phyloP scores from a whole-genome alignment of 768 basidiomycete species.

The Trametopsis cervina region DNA sequence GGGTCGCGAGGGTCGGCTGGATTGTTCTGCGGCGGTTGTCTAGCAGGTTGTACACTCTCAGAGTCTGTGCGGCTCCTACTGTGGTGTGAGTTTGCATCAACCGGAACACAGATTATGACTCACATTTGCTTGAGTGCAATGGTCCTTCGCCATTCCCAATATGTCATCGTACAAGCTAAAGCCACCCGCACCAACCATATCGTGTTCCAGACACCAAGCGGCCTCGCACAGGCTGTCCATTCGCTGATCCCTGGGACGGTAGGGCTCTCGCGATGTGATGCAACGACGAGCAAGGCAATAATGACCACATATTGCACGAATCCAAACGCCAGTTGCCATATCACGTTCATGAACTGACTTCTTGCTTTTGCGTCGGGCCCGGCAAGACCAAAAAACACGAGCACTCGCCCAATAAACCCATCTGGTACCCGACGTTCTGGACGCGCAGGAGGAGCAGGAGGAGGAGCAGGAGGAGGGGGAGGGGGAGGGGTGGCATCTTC shows the following conservation, averaged over 20 bases:
- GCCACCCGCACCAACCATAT: conserved; percentile 54
- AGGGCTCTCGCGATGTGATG: conserved; percentile 42
- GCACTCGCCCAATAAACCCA: conserved; percentile 12
- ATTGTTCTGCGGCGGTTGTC: too few relatives aligned
- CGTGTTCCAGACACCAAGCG: conserved; percentile 60
- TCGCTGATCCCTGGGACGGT: conserved; percentile 36
- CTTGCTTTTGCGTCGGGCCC: conserved; percentile 46
- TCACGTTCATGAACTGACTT: conserved; percentile 44
- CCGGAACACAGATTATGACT: conserved; percentile 7
- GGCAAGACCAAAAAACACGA: conserved; percentile 40
- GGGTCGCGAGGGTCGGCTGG: too few relatives aligned
- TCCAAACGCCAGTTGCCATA: conserved; percentile 45
- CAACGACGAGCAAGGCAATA: conserved; percentile 41
- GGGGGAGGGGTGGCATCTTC: neutral
- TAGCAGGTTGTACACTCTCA: neutral
- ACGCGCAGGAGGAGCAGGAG: neutral
- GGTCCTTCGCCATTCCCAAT: conserved; percentile 47
- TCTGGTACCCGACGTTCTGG: conserved; percentile 3
- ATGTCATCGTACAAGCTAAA: conserved; percentile 40
- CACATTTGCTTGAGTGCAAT: conserved; percentile 16
- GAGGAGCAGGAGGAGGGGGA: neutral
- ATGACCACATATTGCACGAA: conserved; percentile 45
- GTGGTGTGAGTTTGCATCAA: conserved; percentile 1
- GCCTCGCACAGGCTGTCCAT: conserved; percentile 57
- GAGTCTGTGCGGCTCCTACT: neutral